Percentiles rank a stretch among this genome's conserved stretches.
Evolutionary conservation across 768 basidiomycete genomes (phyloP).

Genomic region (Boletus coccyginus): DNA sequence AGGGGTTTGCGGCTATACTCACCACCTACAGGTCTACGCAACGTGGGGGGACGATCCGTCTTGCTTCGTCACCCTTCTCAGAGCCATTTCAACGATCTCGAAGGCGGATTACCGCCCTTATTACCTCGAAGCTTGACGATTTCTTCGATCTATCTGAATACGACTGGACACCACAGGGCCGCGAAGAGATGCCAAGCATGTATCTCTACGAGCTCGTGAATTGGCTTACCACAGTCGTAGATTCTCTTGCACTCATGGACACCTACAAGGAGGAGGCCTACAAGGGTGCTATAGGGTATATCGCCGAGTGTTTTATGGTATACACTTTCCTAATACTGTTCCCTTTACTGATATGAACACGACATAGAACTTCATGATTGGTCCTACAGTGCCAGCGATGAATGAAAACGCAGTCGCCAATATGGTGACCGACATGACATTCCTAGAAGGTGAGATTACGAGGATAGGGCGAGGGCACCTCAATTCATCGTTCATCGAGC

Average conservation of each 20-base stretch:
- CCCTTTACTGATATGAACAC: slow-evolving; percentile 2
- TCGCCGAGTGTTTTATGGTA: slow-evolving; percentile 87
- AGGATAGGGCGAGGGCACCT: slow-evolving; percentile 71
- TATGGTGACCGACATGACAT: slow-evolving; percentile 80
- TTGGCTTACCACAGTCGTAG: slow-evolving; percentile 95
- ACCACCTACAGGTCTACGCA: slow-evolving; percentile 65
- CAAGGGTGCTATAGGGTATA: slow-evolving; percentile 81
- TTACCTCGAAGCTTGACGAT: slow-evolving; percentile 89
- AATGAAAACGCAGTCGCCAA: slow-evolving; percentile 91
- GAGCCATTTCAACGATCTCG: slow-evolving; percentile 66
- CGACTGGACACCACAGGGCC: slow-evolving; percentile 78
- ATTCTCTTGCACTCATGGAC: slow-evolving; percentile 81
- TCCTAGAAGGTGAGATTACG: slow-evolving; percentile 84
- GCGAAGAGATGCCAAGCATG: slow-evolving; percentile 81
- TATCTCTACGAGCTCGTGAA: slow-evolving; percentile 94
- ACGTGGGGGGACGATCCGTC: slow-evolving; percentile 75
- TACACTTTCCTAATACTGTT: slow-evolving; percentile 19
- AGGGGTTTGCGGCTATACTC: not conserved
- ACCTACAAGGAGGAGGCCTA: slow-evolving; percentile 88
- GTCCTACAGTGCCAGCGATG: slow-evolving; percentile 69
- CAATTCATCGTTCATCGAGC: slow-evolving; percentile 69
- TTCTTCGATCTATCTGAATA: slow-evolving; percentile 96
- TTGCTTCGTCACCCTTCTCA: slow-evolving; percentile 66
- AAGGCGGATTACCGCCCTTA: slow-evolving; percentile 74
- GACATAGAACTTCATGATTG: slow-evolving; percentile 70